phyloP scores from a whole-genome alignment of 2,329 filamentous ascomycete species.

The Aspergillus sp. region DNA sequence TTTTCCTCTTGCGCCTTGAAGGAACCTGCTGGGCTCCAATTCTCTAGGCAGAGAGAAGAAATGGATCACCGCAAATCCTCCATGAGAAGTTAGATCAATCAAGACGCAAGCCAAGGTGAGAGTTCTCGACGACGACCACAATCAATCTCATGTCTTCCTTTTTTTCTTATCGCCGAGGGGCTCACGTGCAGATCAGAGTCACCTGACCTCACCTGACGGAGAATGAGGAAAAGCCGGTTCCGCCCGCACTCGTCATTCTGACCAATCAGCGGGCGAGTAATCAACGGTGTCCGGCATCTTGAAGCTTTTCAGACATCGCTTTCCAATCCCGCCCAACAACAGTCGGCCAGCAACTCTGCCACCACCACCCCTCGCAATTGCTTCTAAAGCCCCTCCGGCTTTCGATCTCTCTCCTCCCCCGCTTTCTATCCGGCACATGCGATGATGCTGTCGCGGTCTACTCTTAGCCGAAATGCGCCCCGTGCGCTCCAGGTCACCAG shows the following conservation, averaged over 20 bases:
- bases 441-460: constrained; percentile 63
- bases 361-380: constrained; percentile 27
- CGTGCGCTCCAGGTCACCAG: constrained; percentile 52
- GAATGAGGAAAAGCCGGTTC: constrained; percentile 26
- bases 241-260: constrained; percentile 31
- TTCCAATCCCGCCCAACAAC: constrained; percentile 20
- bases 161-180: constrained; percentile 7
- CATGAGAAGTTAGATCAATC: constrained; percentile 17
- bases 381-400: constrained; percentile 32
- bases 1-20: constrained; percentile 51
- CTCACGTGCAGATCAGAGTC: constrained; percentile 15
- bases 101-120: background rate
- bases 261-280: constrained; percentile 35
- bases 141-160: background rate
- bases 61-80: constrained; percentile 55
- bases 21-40: constrained; percentile 62
- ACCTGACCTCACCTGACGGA: constrained; percentile 21
- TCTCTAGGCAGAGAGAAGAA: constrained; percentile 61
- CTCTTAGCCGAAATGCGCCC: constrained; percentile 58
- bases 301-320: constrained; percentile 37
- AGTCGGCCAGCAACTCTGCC: constrained; percentile 21
- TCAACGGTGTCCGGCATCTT: constrained; percentile 33
- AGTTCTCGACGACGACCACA: background rate
- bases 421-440: constrained; percentile 48
- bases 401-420: constrained; percentile 26